A percentile compares a stretch with the other conserved stretches of the same genome.
Evolutionary conservation across 495 filamentous ascomycete species (phyloP).

Genomic region (Penicillium canariense): DNA sequence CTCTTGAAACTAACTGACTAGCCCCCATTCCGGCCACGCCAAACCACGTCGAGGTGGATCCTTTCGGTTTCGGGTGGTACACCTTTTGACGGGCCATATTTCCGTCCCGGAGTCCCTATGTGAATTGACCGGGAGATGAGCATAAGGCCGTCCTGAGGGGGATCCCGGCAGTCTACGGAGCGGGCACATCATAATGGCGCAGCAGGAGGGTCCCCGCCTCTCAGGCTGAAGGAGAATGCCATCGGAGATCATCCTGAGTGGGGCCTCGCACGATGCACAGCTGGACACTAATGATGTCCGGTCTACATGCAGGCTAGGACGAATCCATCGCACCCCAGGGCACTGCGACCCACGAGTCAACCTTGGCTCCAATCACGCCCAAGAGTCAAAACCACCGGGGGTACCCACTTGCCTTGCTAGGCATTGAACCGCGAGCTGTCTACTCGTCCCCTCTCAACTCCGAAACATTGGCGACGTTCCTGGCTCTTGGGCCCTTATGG

Average conservation of each 20-base stretch:
- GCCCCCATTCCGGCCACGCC: neutral
- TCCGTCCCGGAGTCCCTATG: no score
- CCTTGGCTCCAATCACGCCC: slow-evolving; percentile 7
- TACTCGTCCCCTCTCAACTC: neutral
- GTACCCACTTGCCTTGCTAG: slow-evolving; percentile 5
- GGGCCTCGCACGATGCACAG: neutral
- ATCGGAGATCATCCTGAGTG: slow-evolving; percentile 18
- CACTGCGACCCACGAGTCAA: neutral
- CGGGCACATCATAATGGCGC: neutral
- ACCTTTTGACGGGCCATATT: neutral
- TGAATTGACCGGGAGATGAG: no score
- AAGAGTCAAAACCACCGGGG: neutral
- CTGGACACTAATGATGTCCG: neutral
- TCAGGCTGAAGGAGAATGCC: neutral
- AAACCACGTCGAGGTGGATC: neutral
- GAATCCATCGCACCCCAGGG: neutral
- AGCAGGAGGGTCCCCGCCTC: neutral
- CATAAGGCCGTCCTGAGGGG: neutral
- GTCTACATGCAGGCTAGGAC: neutral
- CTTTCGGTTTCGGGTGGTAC: neutral
- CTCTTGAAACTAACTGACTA: slow-evolving; percentile 1
- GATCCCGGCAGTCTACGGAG: neutral
- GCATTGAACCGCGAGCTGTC: slow-evolving; percentile 5
- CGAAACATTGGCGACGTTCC: neutral
- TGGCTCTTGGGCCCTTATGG: neutral